Conservation (phyloP, 2,329 filamentous ascomycete species). For the Diaporthe vexans region DNA sequence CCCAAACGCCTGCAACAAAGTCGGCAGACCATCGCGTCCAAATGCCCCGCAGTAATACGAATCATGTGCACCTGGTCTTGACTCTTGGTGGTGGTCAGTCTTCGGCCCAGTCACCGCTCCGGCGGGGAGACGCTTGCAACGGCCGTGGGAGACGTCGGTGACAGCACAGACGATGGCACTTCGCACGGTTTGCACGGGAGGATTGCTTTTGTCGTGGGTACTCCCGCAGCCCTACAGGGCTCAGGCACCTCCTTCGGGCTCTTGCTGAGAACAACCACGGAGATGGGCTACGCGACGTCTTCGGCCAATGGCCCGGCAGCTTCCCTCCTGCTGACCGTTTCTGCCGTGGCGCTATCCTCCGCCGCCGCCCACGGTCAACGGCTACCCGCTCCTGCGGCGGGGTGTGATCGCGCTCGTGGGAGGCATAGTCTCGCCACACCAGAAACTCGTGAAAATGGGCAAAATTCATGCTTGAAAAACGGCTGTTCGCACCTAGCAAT, state of each 20-base stretch:
- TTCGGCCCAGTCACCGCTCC: background rate
- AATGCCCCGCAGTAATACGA: conserved; percentile 14
- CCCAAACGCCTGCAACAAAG: background rate
- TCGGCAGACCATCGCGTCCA: conserved; percentile 17
- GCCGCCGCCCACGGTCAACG: background rate
- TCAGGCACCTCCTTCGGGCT: conserved; percentile 25
- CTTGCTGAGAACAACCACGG: conserved; percentile 12
- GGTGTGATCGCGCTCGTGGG: background rate
- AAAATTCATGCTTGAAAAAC: background rate
- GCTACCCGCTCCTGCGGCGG: background rate
- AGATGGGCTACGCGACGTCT: background rate
- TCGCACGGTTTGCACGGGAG: conserved; percentile 34
- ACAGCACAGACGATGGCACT: conserved; percentile 13
- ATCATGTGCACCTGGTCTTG: background rate
- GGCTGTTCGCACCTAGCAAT: background rate
- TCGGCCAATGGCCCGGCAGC: conserved; percentile 4
- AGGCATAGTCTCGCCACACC: conserved; percentile 5
- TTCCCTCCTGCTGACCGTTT: background rate
- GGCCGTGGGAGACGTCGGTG: background rate
- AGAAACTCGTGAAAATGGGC: background rate
- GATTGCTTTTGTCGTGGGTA: conserved; percentile 32
- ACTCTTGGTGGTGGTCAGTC: background rate
- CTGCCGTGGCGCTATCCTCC: background rate
- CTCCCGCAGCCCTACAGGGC: conserved; percentile 32
- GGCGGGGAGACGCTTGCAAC: conserved; percentile 11